Percentiles rank a stretch among this genome's conserved stretches.
These are phyloP conservation scores for Spathaspora hagerdaliae DNA, from an alignment of 805 yeast species.

Conservation along the genomic window DNA sequence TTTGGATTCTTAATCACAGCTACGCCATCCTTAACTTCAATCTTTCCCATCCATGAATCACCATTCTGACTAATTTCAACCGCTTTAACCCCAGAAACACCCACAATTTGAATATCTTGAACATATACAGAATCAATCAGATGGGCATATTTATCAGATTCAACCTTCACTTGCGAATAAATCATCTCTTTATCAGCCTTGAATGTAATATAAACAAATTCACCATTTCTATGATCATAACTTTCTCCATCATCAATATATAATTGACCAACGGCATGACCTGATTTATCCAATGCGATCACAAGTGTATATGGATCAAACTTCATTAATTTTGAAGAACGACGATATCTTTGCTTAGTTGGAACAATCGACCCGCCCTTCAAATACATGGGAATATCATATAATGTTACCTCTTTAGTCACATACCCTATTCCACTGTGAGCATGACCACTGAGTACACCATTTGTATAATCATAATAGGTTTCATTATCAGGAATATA, in stretches of 20 bases:
- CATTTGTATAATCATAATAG: constrained; percentile 54
- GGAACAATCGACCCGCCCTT: constrained; percentile 78
- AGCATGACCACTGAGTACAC: constrained; percentile 11
- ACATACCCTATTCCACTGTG: constrained; percentile 25
- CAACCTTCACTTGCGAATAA: constrained; percentile 5
- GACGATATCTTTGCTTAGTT: constrained; percentile 68
- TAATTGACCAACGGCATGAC: constrained; percentile 52
- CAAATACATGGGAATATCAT: constrained; percentile 64
- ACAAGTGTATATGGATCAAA: constrained; percentile 78
- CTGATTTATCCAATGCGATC: constrained; percentile 50
- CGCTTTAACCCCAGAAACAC: constrained; percentile 2
- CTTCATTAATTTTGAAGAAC: constrained; percentile 72
- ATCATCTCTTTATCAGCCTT: constrained; percentile 30
- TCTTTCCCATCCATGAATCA: constrained; percentile 29
- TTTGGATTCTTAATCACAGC: constrained; percentile 46
- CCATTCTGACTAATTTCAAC: constrained; percentile 36
- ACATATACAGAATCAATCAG: constrained; percentile 36
- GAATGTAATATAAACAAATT: constrained; percentile 43
- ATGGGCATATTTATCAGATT: constrained; percentile 7
- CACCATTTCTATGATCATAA: constrained; percentile 51
- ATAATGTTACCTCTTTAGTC: constrained; percentile 43
- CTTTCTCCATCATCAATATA: constrained; percentile 87
- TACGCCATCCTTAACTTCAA: constrained; percentile 10
- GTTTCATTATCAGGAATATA: constrained; percentile 51
- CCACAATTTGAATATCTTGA: constrained; percentile 43